Base-by-base conservation (phyloP, 2,329 filamentous ascomycete genomes). In the Sporothrix pseudoabietina region DNA sequence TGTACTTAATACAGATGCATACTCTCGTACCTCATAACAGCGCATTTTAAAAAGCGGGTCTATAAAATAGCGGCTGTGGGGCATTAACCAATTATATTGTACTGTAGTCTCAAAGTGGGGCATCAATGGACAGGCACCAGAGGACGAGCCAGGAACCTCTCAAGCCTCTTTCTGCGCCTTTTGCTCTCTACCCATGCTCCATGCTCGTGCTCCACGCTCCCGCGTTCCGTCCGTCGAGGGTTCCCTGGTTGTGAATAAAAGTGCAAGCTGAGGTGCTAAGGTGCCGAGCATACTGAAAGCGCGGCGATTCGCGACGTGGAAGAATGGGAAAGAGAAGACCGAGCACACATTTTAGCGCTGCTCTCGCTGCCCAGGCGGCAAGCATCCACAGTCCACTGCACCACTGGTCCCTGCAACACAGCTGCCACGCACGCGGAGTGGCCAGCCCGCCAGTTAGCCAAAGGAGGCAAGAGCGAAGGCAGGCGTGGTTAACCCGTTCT, bases 31-130 rank as follows among this genome's bases (percentile, higher is more conserved):
- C 22, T 65, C 7, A 32, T 72, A 54, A 55, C 65, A 70, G 9
- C 63, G 47, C 70, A 74, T 74, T 72, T 72, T 66, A 74, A 72
- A 70, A 69, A 72, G 73, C 70, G 73, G 73, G 63, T 7, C 69
- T 16, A 4, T 1, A 4, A 44, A 69, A 22, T 74, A 71, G 72
- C 72, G 72, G 61, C 72, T 69, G 63, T 41, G 47, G 12, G 9
- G 22, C 2, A n/a, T 26, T 4, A 54, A 54, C 69, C 69, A 71
- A 71, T 71, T 26, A 54, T 4, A 16, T 22, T 22, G 39, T 54
- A 39, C 52, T 14, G 30, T 41, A 26, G 3, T 3, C 12, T 39
- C 30, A 19, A 57, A 71, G 54, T 22, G 54, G 69, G 69, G 39
- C 4, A 9, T 49, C 14, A 3, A 22, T 32, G 22, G 39, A 70